Evolutionary conservation across 352 stramenopile genomes (phyloP).

Genomic region (Phytophthora boehmeriae): DNA sequence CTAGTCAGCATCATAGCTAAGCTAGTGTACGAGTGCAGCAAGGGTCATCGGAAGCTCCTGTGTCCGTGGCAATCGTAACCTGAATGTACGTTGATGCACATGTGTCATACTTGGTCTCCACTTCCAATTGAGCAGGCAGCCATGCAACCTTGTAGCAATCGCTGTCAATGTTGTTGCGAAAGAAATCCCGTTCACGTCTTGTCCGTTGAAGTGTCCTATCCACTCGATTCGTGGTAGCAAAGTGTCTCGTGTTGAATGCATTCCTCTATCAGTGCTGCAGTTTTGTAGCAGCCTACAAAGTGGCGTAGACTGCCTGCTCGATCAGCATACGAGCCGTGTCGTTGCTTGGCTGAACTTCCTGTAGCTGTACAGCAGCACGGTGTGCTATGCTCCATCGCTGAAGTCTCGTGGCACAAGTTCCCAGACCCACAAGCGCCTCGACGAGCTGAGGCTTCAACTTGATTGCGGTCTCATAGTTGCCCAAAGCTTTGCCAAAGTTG

Average conservation of each 20-base stretch:
- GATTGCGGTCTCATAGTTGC: slow-evolving; percentile 66
- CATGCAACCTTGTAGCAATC: neutral
- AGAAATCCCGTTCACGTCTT: too few relatives aligned
- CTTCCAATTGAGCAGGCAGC: neutral
- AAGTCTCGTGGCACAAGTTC: slow-evolving; percentile 73
- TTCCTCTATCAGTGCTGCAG: neutral
- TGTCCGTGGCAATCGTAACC: slow-evolving; percentile 13
- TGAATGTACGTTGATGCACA: slow-evolving; percentile 26
- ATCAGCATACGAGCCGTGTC: slow-evolving; percentile 65
- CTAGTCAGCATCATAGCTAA: slow-evolving; percentile 13
- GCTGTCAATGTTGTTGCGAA: neutral
- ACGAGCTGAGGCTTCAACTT: slow-evolving; percentile 74
- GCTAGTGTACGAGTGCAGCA: slow-evolving; percentile 14
- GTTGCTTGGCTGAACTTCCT: slow-evolving; percentile 70
- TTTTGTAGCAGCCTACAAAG: slow-evolving; percentile 34
- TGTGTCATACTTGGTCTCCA: slow-evolving; percentile 15
- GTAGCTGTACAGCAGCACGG: slow-evolving; percentile 52
- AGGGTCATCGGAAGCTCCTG: slow-evolving; percentile 32
- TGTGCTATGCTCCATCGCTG: slow-evolving; percentile 69
- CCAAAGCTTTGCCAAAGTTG: slow-evolving; percentile 52
- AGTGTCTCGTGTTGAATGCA: too few relatives aligned
- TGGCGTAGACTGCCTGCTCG: slow-evolving; percentile 67
- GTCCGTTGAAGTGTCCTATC: too few relatives aligned
- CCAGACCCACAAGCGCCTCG: slow-evolving; percentile 74
- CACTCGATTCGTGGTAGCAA: too few relatives aligned